Conservation (phyloP, 2,329 filamentous ascomycete genomes). For the Hypoxylon sp. region DNA sequence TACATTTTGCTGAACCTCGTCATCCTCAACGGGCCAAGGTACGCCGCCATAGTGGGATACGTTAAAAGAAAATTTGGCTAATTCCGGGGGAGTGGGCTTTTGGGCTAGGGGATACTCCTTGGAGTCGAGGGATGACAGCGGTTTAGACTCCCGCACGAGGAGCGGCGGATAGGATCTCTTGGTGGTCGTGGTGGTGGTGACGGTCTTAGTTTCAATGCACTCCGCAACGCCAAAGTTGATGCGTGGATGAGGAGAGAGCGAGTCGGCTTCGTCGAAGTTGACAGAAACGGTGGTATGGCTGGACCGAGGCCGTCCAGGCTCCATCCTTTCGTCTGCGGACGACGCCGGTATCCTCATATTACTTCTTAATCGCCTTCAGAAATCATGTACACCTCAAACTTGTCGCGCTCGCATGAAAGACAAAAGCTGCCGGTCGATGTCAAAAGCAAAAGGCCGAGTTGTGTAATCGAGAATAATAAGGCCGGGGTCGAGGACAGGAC, state of each 20-base stretch:
- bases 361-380: constrained; percentile 11
- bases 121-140: constrained; percentile 79
- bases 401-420: constrained; percentile 18
- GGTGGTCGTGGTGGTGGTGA: constrained; percentile 93
- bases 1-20: constrained; percentile 44
- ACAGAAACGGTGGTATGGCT: constrained; percentile 60
- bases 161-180: constrained; percentile 88
- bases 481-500: constrained; percentile 13
- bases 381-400: constrained; percentile 30
- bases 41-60: constrained; percentile 70
- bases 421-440: constrained; percentile 6
- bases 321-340: constrained; percentile 41
- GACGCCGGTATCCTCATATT: constrained; percentile 39
- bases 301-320: constrained; percentile 53
- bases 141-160: constrained; percentile 78
- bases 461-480: constrained; percentile 4
- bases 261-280: constrained; percentile 60
- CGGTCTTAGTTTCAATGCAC: constrained; percentile 76
- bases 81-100: constrained; percentile 81
- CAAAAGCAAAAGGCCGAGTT: constrained; percentile 1
- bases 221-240: constrained; percentile 71
- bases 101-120: constrained; percentile 91
- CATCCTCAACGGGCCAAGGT: constrained; percentile 48
- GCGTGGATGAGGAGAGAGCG: constrained; percentile 55
- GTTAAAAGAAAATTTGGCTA: constrained; percentile 82